These are phyloP conservation scores for Talaromyces atroroseus DNA, from an alignment of 2,329 filamentous ascomycete genomes.

Conservation along the genomic window DNA sequence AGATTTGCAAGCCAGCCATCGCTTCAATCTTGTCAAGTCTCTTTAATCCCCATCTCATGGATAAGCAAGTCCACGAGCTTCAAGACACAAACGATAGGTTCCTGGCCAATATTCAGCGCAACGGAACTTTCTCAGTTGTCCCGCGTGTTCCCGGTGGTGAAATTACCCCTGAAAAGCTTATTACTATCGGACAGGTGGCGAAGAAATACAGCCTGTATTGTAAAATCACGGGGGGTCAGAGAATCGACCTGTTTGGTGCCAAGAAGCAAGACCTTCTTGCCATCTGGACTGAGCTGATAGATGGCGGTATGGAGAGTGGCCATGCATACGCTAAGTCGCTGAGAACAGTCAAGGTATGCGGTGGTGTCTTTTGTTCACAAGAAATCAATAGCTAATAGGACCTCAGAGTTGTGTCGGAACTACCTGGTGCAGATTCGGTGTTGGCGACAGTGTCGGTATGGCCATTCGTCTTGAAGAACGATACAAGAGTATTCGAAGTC, in stretches of 20 bases:
- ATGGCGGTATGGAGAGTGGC: slow-evolving; percentile 82
- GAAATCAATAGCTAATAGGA: background rate
- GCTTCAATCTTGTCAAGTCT: slow-evolving; percentile 75
- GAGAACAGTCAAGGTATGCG: slow-evolving; percentile 66
- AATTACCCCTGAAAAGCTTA: slow-evolving; percentile 79
- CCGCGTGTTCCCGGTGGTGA: slow-evolving; percentile 79
- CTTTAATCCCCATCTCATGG: slow-evolving; percentile 79
- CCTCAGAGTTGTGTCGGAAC: slow-evolving; percentile 74
- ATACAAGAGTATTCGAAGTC: slow-evolving; percentile 84
- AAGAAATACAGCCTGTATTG: slow-evolving; percentile 80
- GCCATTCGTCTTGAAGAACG: slow-evolving; percentile 80
- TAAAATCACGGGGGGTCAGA: slow-evolving; percentile 87
- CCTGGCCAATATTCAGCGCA: slow-evolving; percentile 82
- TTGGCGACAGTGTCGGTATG: slow-evolving; percentile 87
- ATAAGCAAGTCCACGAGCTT: slow-evolving; percentile 62
- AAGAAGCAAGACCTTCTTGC: slow-evolving; percentile 76
- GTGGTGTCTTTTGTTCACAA: background rate
- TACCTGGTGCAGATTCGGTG: slow-evolving; percentile 84
- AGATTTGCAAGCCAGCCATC: slow-evolving; percentile 78
- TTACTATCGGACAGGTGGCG: slow-evolving; percentile 76
- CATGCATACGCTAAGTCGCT: slow-evolving; percentile 88
- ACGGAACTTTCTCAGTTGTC: slow-evolving; percentile 85
- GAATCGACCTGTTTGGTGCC: slow-evolving; percentile 90
- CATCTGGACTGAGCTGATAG: slow-evolving; percentile 76
- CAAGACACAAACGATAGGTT: slow-evolving; percentile 90